Conservation (phyloP, 768 basidiomycete genomes). For the Mycena venus region DNA sequence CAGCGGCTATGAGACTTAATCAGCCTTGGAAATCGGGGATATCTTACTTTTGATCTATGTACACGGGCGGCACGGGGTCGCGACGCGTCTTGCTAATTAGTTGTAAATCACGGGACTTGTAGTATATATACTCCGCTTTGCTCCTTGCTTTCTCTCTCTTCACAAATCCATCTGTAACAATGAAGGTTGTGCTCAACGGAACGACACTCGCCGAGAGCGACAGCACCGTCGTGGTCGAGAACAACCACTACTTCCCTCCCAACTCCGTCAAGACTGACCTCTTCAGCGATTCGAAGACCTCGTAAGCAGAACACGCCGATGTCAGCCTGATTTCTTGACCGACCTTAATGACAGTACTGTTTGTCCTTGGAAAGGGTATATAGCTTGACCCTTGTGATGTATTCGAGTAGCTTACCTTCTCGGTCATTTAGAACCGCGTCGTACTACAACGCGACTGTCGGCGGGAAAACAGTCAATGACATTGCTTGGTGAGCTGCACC, state of each 20-base stretch:
- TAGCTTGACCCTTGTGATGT: background rate
- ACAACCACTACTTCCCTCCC: slow-evolving; percentile 83
- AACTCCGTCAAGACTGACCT: slow-evolving; percentile 58
- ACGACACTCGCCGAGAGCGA: slow-evolving; percentile 70
- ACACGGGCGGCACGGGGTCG: background rate
- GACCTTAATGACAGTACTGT: slow-evolving; percentile 51
- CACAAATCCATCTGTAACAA: slow-evolving; percentile 28
- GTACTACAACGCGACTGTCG: slow-evolving; percentile 72
- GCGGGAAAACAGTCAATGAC: slow-evolving; percentile 64
- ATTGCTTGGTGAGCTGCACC: slow-evolving; percentile 70
- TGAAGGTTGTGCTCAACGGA: slow-evolving; percentile 68
- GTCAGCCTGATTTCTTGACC: background rate
- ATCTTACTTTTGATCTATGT: background rate
- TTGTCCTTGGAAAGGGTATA: slow-evolving; percentile 83
- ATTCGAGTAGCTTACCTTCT: background rate
- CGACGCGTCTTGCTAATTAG: slow-evolving; percentile 24
- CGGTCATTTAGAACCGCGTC: slow-evolving; percentile 62
- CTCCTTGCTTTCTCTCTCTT: background rate
- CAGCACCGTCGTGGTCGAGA: slow-evolving; percentile 70
- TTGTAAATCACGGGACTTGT: slow-evolving; percentile 1
- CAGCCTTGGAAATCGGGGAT: background rate
- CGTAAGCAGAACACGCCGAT: slow-evolving; percentile 50
- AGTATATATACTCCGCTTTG: background rate
- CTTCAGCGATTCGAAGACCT: slow-evolving; percentile 66
- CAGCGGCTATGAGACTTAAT: slow-evolving; percentile 14